Percentiles rank a stretch among this genome's conserved stretches.
Evolutionary conservation across 345 rosid species (phyloP).

Genomic region (Combretum micranthum): DNA sequence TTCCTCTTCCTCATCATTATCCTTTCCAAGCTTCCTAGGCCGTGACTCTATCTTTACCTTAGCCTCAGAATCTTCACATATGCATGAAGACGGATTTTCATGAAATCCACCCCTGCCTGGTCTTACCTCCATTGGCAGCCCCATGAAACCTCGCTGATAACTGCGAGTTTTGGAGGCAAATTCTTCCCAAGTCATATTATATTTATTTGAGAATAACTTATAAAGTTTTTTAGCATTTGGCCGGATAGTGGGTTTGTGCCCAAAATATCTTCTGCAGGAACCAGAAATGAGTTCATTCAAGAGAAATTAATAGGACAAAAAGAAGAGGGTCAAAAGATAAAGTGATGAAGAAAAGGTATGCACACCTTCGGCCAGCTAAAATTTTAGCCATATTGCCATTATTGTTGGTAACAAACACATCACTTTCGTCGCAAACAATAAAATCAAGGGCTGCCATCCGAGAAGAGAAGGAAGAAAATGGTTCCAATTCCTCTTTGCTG

Average conservation of each 20-base stretch:
- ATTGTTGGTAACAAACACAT: conserved; percentile 92
- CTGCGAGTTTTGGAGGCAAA: conserved; percentile 68
- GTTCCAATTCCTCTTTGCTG: conserved; percentile 62
- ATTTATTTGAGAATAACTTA: conserved; percentile 57
- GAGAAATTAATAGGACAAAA: not conserved
- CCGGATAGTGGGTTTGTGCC: conserved; percentile 90
- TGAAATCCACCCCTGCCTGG: conserved; percentile 98
- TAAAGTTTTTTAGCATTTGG: conserved; percentile 88
- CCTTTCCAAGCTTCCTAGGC: conserved; percentile 46
- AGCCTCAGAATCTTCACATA: conserved; percentile 61
- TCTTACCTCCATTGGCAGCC: conserved; percentile 89
- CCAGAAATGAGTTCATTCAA: conserved; percentile 4
- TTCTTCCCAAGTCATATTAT: conserved; percentile 78
- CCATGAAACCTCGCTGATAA: conserved; percentile 90
- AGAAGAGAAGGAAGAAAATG: conserved; percentile 77
- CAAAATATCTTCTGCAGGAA: conserved; percentile 73
- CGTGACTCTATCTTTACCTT: conserved; percentile 26
- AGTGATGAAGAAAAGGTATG: not conserved
- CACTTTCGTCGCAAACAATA: conserved; percentile 89
- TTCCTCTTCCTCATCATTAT: conserved; percentile 27
- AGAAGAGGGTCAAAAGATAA: not conserved
- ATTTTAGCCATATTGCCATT: conserved; percentile 97
- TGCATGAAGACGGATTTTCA: conserved; percentile 89
- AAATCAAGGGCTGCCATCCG: conserved; percentile 99
- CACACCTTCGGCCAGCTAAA: conserved; percentile 86